Percentiles rank a stretch among this genome's conserved stretches.
phyloP scores from a whole-genome alignment of 164 flowering plant species.

The Hamamelis virginiana region DNA sequence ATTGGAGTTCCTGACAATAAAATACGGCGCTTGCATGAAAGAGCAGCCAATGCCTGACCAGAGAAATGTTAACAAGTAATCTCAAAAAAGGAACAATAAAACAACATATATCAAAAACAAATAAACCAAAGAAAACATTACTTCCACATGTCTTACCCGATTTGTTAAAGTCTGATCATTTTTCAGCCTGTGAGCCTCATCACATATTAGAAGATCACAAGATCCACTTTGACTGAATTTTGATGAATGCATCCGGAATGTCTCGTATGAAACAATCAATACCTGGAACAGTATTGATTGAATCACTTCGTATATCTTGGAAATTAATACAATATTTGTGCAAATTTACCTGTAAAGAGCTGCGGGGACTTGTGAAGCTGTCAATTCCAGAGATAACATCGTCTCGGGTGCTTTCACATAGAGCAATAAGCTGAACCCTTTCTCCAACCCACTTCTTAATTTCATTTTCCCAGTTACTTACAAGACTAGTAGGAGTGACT shows the following conservation, averaged over 20 bases:
- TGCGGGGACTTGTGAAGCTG: conserved; percentile 54
- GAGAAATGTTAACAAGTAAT: conserved; percentile 7
- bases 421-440: conserved; percentile 79
- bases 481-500: conserved; percentile 97
- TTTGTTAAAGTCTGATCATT: conserved; percentile 96
- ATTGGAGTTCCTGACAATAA: conserved; percentile 96
- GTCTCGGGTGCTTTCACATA: conserved; percentile 89
- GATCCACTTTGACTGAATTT: conserved; percentile 71
- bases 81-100: background rate
- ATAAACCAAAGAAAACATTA: background rate
- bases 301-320: conserved; percentile 19
- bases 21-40: conserved; percentile 83
- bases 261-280: conserved; percentile 93
- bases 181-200: conserved; percentile 96
- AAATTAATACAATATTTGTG: background rate
- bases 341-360: conserved; percentile 61
- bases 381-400: conserved; percentile 88
- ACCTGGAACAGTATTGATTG: conserved; percentile 47
- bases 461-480: conserved; percentile 98
- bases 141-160: conserved; percentile 45
- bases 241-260: conserved; percentile 93
- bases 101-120: background rate
- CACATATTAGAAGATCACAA: conserved; percentile 97
- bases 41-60: conserved; percentile 86
- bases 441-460: conserved; percentile 91